phyloP scores from a whole-genome alignment of 1,139 yeast genomes.

The Zhuliangozyma parablackwelliae region DNA sequence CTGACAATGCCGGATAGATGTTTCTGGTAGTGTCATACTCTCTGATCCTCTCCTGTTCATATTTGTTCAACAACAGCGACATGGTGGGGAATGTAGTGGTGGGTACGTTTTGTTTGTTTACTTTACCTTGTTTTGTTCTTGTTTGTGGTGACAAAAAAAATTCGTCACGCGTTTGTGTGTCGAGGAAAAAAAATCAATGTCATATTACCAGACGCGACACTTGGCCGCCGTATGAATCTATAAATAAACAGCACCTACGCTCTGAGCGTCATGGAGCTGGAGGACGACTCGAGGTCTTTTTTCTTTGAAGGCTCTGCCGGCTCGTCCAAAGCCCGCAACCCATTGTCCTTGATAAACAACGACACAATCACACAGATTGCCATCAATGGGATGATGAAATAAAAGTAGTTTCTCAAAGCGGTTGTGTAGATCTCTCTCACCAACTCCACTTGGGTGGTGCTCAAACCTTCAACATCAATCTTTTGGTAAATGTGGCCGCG shows the following conservation, averaged over 20 bases:
- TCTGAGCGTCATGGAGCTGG: constrained; percentile 1
- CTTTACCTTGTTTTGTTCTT: too few species aligned
- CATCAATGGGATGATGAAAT: constrained; percentile 37
- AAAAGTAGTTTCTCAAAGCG: constrained; percentile 37
- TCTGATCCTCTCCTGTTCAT: constrained; percentile 3
- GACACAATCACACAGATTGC: constrained; percentile 33
- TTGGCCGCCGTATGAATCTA: too few species aligned
- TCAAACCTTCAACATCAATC: constrained; percentile 14
- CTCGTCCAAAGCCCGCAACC: constrained; percentile 31
- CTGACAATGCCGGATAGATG: constrained; percentile 1
- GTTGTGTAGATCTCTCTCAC: constrained; percentile 28
- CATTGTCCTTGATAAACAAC: constrained; percentile 36
- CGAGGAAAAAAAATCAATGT: too few species aligned
- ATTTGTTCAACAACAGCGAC: constrained; percentile 8
- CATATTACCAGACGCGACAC: too few species aligned
- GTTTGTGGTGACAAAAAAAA: too few species aligned
- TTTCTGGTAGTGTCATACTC: neutral
- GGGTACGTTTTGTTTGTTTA: too few species aligned
- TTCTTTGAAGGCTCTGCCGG: constrained; percentile 1
- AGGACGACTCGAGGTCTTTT: constrained; percentile 9
- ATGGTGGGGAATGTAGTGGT: neutral
- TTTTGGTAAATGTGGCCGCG: constrained; percentile 16
- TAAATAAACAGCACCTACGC: too few species aligned
- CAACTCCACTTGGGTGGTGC: constrained; percentile 15
- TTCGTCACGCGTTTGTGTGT: too few species aligned